A percentile compares a stretch with the other conserved stretches of the same genome.
These are phyloP conservation scores for Metarhizium rileyi DNA, from an alignment of 2,329 filamentous ascomycete species.

Conservation along the genomic window DNA sequence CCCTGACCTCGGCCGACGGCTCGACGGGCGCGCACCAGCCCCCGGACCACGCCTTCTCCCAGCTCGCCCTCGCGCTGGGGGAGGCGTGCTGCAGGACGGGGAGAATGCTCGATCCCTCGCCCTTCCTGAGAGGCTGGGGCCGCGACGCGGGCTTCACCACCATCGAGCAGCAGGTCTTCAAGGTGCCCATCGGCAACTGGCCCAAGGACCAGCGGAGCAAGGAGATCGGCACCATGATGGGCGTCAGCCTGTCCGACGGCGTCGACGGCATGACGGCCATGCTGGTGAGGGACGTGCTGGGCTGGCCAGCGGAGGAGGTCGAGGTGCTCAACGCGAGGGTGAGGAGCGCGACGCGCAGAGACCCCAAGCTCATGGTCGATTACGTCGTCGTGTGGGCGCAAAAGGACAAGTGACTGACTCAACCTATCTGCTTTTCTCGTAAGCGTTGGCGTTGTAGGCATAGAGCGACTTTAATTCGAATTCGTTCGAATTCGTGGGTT, in stretches of 20 bases:
- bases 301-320: slow-evolving; percentile 31
- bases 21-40: slow-evolving; percentile 18
- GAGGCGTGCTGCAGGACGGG: slow-evolving; percentile 18
- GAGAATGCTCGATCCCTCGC: slow-evolving; percentile 20
- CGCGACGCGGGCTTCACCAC: slow-evolving; percentile 25
- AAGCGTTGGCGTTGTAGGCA: too few relatives aligned
- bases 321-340: slow-evolving; percentile 25
- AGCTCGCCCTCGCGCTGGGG: slow-evolving; percentile 16
- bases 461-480: too few relatives aligned
- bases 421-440: too few relatives aligned
- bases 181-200: slow-evolving; percentile 29
- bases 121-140: slow-evolving; percentile 18
- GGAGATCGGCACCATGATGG: slow-evolving; percentile 29
- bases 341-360: slow-evolving; percentile 15
- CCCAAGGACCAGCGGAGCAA: slow-evolving; percentile 29
- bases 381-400: slow-evolving; percentile 20
- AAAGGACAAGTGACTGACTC: slow-evolving; percentile 14
- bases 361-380: slow-evolving; percentile 21
- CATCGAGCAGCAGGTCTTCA: slow-evolving; percentile 21
- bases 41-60: slow-evolving; percentile 24
- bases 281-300: slow-evolving; percentile 27
- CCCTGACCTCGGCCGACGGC: slow-evolving; percentile 27
- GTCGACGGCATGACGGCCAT: slow-evolving; percentile 29
- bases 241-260: slow-evolving; percentile 25
- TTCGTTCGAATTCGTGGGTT: not conserved